Percentiles rank a stretch among this genome's conserved stretches.
Evolutionary conservation across 2,329 filamentous ascomycete genomes (phyloP).

Genomic region (Parafenestella ontariensis): DNA sequence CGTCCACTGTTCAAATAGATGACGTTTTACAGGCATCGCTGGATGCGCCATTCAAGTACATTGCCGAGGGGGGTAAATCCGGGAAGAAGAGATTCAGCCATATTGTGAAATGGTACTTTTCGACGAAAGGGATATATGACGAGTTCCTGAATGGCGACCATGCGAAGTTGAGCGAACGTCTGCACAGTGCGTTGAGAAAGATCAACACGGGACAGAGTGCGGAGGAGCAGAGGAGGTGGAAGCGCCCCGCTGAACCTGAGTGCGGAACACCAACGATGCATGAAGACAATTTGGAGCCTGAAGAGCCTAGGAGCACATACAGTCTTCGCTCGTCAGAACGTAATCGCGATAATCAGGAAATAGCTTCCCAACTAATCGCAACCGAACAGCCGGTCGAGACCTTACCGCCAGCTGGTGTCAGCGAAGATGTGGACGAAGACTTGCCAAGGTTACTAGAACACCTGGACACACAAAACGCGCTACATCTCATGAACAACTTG

Average conservation of each 20-base stretch:
- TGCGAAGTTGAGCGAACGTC: constrained; percentile 4
- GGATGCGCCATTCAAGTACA: constrained; percentile 13
- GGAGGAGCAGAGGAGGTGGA: neutral
- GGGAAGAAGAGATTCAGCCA: constrained; percentile 13
- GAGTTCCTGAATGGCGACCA: constrained; percentile 1
- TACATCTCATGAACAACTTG: constrained; percentile 12
- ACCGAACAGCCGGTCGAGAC: neutral
- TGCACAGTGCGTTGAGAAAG: constrained; percentile 1
- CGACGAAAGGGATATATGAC: constrained; percentile 4
- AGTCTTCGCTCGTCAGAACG: neutral
- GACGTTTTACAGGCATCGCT: constrained; percentile 8
- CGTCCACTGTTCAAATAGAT: neutral
- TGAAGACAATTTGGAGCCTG: neutral
- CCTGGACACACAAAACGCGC: neutral
- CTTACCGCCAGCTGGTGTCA: neutral
- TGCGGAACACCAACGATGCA: neutral
- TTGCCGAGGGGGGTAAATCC: neutral
- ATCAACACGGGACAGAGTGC: neutral
- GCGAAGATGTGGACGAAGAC: constrained; percentile 1
- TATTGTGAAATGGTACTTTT: constrained; percentile 16
- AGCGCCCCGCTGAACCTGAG: neutral
- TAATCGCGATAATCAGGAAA: too few relatives aligned
- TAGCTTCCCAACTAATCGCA: neutral
- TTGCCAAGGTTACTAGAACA: constrained; percentile 2
- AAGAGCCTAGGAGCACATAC: neutral